Evolutionary conservation across 768 basidiomycete genomes (phyloP).

Genomic region (Pulveroboletus ravenelii): DNA sequence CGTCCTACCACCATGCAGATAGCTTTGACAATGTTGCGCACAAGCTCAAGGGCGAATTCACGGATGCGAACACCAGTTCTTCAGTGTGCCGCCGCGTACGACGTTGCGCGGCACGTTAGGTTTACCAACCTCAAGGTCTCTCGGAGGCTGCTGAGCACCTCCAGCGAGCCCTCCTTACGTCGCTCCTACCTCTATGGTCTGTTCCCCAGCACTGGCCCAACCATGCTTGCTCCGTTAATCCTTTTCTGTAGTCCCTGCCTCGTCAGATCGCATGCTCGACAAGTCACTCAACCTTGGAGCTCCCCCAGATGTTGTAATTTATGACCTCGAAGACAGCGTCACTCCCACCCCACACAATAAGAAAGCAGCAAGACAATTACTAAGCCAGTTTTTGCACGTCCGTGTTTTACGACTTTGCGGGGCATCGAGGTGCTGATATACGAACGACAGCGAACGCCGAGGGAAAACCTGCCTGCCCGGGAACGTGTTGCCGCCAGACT

Average conservation of each 20-base stretch:
- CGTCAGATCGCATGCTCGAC: conserved; percentile 74
- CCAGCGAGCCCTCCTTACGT: conserved; percentile 25
- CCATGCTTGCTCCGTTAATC: neutral
- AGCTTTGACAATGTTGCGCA: neutral
- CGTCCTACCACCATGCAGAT: neutral
- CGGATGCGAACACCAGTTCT: neutral
- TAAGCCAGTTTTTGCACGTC: conserved; percentile 55
- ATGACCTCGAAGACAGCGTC: conserved; percentile 88
- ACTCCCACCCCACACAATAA: conserved; percentile 58
- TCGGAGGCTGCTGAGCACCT: conserved; percentile 16
- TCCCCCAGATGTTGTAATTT: conserved; percentile 71
- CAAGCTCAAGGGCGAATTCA: conserved; percentile 3
- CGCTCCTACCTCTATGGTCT: conserved; percentile 63
- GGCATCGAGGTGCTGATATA: conserved; percentile 8
- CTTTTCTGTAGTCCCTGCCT: conserved; percentile 58
- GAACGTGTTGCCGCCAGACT: conserved; percentile 65
- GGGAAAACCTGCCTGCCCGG: conserved; percentile 37
- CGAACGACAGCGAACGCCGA: conserved; percentile 22
- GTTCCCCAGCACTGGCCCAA: neutral
- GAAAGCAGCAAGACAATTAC: conserved; percentile 48
- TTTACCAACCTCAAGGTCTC: neutral
- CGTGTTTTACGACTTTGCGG: conserved; percentile 15
- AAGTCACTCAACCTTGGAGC: conserved; percentile 55
- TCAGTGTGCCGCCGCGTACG: neutral
- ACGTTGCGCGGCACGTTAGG: neutral